Base-by-base conservation (phyloP, 163 green algal genomes). In the Scenedesmus sp. region DNA sequence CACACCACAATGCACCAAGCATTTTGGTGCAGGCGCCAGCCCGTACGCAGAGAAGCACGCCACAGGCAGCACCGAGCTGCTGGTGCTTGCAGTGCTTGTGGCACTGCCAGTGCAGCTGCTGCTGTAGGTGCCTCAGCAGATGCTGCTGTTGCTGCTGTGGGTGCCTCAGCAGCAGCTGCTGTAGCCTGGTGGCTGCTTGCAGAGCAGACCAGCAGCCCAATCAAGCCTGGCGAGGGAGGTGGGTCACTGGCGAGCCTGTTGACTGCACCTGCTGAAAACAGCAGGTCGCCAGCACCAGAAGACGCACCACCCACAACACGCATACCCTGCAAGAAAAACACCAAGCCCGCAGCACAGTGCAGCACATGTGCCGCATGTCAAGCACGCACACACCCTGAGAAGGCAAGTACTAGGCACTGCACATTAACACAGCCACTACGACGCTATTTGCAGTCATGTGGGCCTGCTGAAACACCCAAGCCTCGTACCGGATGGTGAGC, bases 171-270 rank as follows among this genome's bases (percentile, higher is more conserved):
- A 30, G 5, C 30, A 12, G 44, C 53, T 51, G 49, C 53, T 35
- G 10, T 35, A 78, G 26, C 73, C 73, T 83, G 73, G 13, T 49
- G 33, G 37, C 51, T 76, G 53, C 82, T 72, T 15, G 82, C 51
- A 12, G 82, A 30, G 82, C 82, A 87, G 16, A 87, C 46, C 30
- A 87, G 37, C 30, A 87, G 82, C 0, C 82, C 82, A n/a, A 76
- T 30, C 0, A 73, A 24, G 33, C 3, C 56, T 20, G 82, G 82
- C 6, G 30, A 26, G 10, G 81, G 46, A 46, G 46, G 81, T 15
- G 42, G 42, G 24, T 83, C 78, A 46, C 72, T 46, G 35, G 37
- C 72, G 1, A 81, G 37, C 72, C 35, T 46, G 16, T 46, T 81
- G 72, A 46, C 78, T 53, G 78, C 81, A n/a, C 81, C 81, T 18